A percentile compares a stretch with the other conserved stretches of the same genome.
Evolutionary conservation across 108 stramenopile genomes (phyloP).

Genomic region (Phaeodactylum tricornutum): DNA sequence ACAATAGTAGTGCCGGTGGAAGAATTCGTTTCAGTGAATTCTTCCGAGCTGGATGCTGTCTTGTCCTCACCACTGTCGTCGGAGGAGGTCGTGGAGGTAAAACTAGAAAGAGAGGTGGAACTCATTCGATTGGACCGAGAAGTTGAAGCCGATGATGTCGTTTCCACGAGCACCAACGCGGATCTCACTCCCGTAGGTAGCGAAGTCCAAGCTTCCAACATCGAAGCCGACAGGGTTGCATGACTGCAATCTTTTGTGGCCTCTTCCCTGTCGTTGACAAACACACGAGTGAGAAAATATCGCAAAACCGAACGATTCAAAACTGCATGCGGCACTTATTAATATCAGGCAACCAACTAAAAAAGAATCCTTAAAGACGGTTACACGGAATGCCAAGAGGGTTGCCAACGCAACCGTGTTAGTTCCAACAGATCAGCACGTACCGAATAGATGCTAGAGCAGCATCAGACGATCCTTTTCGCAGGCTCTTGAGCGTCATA

Average conservation of each 20-base stretch:
- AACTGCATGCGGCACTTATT: too few species aligned
- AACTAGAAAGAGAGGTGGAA: constrained; percentile 5
- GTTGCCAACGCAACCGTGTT: constrained; percentile 3
- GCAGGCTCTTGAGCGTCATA: constrained; percentile 68
- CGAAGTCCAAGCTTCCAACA: constrained; percentile 69
- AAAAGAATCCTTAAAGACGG: too few species aligned
- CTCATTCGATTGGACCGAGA: constrained; percentile 9
- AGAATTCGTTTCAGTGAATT: constrained; percentile 44
- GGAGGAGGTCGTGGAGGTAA: constrained; percentile 24
- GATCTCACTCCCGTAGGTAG: constrained; percentile 49
- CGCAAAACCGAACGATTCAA: too few species aligned
- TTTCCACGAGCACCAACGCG: constrained; percentile 51
- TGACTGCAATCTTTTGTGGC: constrained; percentile 11
- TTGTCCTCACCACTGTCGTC: constrained; percentile 7
- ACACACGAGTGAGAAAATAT: background rate
- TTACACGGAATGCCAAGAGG: too few species aligned
- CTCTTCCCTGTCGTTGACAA: constrained; percentile 25
- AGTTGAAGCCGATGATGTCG: constrained; percentile 13
- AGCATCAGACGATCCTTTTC: constrained; percentile 40
- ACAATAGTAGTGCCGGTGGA: constrained; percentile 51
- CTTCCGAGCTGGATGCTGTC: constrained; percentile 5
- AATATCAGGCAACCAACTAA: too few species aligned
- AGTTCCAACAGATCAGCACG: constrained; percentile 11
- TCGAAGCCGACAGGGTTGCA: constrained; percentile 37
- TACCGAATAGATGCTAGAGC: constrained; percentile 44